Evolutionary conservation across 805 yeast genomes (phyloP).

Genomic region (Dipodascus albidus): DNA sequence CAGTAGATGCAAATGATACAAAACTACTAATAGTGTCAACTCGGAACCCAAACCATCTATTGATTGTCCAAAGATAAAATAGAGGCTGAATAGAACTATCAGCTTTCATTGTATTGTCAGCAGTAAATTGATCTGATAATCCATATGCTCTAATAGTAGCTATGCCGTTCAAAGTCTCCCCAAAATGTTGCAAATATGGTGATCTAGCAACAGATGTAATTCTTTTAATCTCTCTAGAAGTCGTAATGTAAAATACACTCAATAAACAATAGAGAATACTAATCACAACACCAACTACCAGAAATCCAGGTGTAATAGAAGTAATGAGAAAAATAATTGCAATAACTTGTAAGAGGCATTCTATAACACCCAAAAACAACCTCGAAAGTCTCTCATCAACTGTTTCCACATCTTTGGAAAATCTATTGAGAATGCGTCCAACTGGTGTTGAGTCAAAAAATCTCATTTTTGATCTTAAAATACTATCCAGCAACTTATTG

Average conservation of each 20-base stretch:
- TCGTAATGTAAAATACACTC: slow-evolving; percentile 63
- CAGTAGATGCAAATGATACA: slow-evolving; percentile 71
- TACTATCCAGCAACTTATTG: slow-evolving; percentile 47
- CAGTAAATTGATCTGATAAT: slow-evolving; percentile 74
- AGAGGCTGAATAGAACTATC: slow-evolving; percentile 86
- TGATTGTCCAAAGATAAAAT: slow-evolving; percentile 89
- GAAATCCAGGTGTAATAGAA: slow-evolving; percentile 73
- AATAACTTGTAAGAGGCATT: slow-evolving; percentile 52
- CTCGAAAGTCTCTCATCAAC: slow-evolving; percentile 88
- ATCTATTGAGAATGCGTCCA: slow-evolving; percentile 93
- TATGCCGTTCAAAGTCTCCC: slow-evolving; percentile 86
- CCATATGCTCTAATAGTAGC: slow-evolving; percentile 95
- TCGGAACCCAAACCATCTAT: slow-evolving; percentile 87
- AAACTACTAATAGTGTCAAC: slow-evolving; percentile 75
- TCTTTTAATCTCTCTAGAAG: slow-evolving; percentile 87
- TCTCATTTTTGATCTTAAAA: slow-evolving; percentile 68
- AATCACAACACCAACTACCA: slow-evolving; percentile 62
- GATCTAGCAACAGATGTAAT: slow-evolving; percentile 81
- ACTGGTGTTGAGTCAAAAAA: slow-evolving; percentile 93
- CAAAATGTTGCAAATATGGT: slow-evolving; percentile 93
- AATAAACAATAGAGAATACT: slow-evolving; percentile 50
- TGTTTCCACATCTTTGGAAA: slow-evolving; percentile 88
- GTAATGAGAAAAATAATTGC: slow-evolving; percentile 66
- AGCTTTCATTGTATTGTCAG: slow-evolving; percentile 65
- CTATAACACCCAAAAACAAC: slow-evolving; percentile 58